phyloP scores from a whole-genome alignment of 257 asterid genomes.

The Parsonsia alboflavescens region DNA sequence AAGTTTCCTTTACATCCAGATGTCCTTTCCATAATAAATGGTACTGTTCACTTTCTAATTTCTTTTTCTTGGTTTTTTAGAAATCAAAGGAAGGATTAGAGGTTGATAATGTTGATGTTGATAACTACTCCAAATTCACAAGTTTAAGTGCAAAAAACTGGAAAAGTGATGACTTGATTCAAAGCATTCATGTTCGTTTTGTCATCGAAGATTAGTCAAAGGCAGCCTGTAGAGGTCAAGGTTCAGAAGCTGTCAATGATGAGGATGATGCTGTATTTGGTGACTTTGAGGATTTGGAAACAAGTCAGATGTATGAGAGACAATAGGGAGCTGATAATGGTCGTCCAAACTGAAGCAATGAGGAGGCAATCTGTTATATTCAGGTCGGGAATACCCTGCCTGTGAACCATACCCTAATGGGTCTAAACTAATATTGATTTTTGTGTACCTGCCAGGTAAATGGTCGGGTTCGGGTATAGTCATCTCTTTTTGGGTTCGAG shows the following conservation, averaged over 20 bases:
- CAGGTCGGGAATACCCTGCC: too few relatives aligned
- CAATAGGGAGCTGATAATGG: slow-evolving; percentile 24
- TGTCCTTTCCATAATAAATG: background rate
- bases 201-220: slow-evolving; percentile 86
- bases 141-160: slow-evolving; percentile 41
- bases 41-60: background rate
- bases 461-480: too few relatives aligned
- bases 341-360: slow-evolving; percentile 19
- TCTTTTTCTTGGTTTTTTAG: slow-evolving; percentile 29
- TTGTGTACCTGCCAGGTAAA: too few relatives aligned
- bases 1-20: too few relatives aligned
- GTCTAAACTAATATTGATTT: too few relatives aligned
- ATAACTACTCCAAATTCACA: slow-evolving; percentile 76
- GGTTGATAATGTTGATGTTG: slow-evolving; percentile 45
- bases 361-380: slow-evolving; percentile 42
- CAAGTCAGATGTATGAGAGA: slow-evolving; percentile 64
- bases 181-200: slow-evolving; percentile 76
- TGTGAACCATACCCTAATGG: too few relatives aligned
- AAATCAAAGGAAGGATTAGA: slow-evolving; percentile 43
- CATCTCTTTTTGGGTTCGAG: too few relatives aligned
- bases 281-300: slow-evolving; percentile 93
- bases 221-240: slow-evolving; percentile 64
- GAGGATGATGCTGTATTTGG: too few relatives aligned
- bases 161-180: slow-evolving; percentile 46
- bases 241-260: too few relatives aligned